Conservation (phyloP, 345 rosid species). For the Arabidopsis arenosa region DNA sequence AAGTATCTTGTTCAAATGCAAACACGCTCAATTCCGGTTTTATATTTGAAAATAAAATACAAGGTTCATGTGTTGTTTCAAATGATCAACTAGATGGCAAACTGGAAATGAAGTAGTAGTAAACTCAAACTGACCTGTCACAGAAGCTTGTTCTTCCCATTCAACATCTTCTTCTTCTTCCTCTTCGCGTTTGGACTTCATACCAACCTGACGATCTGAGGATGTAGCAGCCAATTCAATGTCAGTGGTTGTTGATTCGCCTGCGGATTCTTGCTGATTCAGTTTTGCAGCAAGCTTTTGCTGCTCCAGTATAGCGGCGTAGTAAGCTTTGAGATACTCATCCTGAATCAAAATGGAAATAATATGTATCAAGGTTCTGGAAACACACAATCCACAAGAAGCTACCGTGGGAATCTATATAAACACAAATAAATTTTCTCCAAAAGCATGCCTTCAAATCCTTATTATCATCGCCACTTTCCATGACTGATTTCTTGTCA, state of each 20-base stretch:
- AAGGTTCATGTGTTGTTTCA: constrained; percentile 6
- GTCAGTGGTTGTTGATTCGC: constrained; percentile 39
- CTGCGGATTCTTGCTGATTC: constrained; percentile 50
- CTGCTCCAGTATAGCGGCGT: constrained; percentile 65
- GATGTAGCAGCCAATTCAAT: constrained; percentile 42
- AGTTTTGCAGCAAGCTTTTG: constrained; percentile 60
- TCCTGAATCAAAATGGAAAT: constrained; percentile 54
- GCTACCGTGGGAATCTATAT: neutral
- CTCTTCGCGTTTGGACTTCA: constrained; percentile 73
- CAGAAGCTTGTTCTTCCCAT: constrained; percentile 69
- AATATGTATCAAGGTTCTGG: neutral
- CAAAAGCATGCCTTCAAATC: constrained; percentile 54
- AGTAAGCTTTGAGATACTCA: constrained; percentile 77
- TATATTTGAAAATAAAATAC: neutral
- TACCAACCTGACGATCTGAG: constrained; percentile 72
- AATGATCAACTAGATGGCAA: constrained; percentile 11
- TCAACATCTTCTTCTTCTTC: constrained; percentile 66
- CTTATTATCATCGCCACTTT: constrained; percentile 50
- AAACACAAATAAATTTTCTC: constrained; percentile 1
- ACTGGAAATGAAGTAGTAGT: constrained; percentile 3
- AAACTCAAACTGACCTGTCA: constrained; percentile 52
- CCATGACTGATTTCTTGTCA: constrained; percentile 68
- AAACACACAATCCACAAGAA: neutral
- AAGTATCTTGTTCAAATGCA: neutral
- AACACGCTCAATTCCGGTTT: neutral